A percentile compares a stretch with the other conserved stretches of the same genome.
These are phyloP conservation scores for Pythium scleroteichum DNA, from an alignment of 352 stramenopile species.

Conservation along the genomic window DNA sequence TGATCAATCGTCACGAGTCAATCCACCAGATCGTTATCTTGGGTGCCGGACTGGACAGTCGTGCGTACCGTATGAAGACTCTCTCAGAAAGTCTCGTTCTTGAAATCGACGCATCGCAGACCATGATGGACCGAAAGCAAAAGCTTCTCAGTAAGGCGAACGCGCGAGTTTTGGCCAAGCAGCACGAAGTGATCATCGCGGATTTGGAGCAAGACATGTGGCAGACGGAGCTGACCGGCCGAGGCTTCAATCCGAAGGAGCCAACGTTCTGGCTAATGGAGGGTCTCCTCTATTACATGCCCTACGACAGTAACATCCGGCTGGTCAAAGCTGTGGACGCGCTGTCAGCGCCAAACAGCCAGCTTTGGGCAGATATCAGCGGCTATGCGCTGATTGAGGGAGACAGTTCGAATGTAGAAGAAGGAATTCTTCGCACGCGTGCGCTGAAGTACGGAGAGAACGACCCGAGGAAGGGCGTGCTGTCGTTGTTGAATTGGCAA, in stretches of 20 bases:
- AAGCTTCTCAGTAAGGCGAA: constrained; percentile 32
- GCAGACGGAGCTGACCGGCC: constrained; percentile 36
- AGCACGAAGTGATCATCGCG: constrained; percentile 44
- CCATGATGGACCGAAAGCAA: constrained; percentile 49
- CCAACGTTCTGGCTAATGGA: constrained; percentile 63
- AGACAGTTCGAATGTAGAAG: constrained; percentile 10
- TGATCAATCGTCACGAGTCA: constrained; percentile 31
- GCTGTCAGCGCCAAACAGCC: constrained; percentile 43
- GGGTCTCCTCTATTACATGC: constrained; percentile 52
- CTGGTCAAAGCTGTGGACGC: constrained; percentile 56
- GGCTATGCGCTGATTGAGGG: constrained; percentile 23
- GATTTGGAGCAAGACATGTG: constrained; percentile 57
- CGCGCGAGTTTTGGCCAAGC: constrained; percentile 33
- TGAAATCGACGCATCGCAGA: constrained; percentile 47
- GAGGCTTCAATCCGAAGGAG: constrained; percentile 42
- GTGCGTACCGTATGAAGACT: constrained; percentile 47
- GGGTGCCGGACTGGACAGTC: constrained; percentile 47
- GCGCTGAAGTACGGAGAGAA: constrained; percentile 53
- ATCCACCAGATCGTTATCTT: constrained; percentile 63
- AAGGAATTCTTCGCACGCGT: constrained; percentile 27
- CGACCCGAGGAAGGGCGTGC: constrained; percentile 42
- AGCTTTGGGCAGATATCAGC: constrained; percentile 52
- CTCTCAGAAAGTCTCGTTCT: constrained; percentile 44
- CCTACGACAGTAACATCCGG: constrained; percentile 36
- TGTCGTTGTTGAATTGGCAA: constrained; percentile 46